phyloP scores from a whole-genome alignment of 352 stramenopile genomes.

The Phytophthora fragariaefolia region DNA sequence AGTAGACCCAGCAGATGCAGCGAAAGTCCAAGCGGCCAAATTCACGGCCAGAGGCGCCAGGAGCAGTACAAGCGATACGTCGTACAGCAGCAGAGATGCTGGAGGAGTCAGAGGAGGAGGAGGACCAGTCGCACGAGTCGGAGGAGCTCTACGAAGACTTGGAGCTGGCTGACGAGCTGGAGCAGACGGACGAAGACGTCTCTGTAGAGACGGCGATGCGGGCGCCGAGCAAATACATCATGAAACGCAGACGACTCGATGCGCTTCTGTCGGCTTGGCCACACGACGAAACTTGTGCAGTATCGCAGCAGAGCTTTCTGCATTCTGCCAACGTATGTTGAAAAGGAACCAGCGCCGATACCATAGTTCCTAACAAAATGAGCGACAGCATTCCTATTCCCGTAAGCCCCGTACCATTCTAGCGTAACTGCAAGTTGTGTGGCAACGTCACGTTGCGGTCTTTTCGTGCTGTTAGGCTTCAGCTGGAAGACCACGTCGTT shows the following conservation, averaged over 20 bases:
- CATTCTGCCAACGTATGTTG: too few species aligned
- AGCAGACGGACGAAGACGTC: not conserved
- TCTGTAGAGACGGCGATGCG: not conserved
- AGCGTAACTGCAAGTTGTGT: not conserved
- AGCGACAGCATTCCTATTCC: not conserved
- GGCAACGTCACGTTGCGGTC: not conserved
- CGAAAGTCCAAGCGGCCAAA: not conserved
- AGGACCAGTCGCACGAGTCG: not conserved
- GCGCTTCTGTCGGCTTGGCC: too few species aligned
- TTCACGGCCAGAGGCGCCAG: not conserved
- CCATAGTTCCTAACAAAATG: too few species aligned
- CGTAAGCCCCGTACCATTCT: not conserved
- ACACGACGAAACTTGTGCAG: too few species aligned
- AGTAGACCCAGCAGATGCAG: not conserved
- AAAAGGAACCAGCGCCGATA: too few species aligned
- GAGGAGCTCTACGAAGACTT: conserved; percentile 1
- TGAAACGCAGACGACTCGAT: too few species aligned
- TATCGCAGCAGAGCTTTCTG: too few species aligned
- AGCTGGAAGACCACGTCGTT: not conserved
- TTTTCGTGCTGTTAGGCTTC: not conserved
- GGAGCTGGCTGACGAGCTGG: not conserved
- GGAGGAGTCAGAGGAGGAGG: not conserved
- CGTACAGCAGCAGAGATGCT: not conserved
- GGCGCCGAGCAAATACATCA: not conserved
- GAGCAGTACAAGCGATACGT: not conserved